These are phyloP conservation scores for Dictyostelium purpureum DNA, from an alignment of 78 protist species.

Conservation along the genomic window DNA sequence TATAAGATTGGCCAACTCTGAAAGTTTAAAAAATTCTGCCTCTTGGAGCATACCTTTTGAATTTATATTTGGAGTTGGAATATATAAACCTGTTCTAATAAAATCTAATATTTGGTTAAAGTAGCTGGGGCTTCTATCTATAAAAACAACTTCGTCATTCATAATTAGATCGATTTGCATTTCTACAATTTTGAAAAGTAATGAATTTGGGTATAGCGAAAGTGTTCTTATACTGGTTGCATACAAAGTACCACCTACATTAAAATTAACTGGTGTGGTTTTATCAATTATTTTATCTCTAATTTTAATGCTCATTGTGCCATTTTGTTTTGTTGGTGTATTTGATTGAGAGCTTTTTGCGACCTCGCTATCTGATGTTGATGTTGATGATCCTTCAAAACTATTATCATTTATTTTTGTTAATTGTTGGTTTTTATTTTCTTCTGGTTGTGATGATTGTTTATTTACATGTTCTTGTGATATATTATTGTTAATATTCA, in stretches of 20 bases:
- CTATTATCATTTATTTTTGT: not conserved
- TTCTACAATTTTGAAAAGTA: constrained; percentile 49
- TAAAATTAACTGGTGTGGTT: constrained; percentile 48
- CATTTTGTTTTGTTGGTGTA: not conserved
- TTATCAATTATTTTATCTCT: constrained; percentile 12
- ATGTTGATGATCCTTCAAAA: not conserved
- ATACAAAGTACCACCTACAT: constrained; percentile 71
- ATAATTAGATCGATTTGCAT: constrained; percentile 33
- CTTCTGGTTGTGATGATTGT: not conserved
- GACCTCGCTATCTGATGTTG: not conserved
- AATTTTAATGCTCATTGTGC: not conserved
- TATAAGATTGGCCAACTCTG: not conserved
- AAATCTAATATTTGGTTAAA: constrained; percentile 35
- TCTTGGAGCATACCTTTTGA: constrained; percentile 7
- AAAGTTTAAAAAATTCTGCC: constrained; percentile 24
- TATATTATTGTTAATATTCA: too few relatives aligned
- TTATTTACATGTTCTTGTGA: not conserved
- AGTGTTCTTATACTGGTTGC: constrained; percentile 27
- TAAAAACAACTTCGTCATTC: constrained; percentile 49
- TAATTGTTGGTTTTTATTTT: not conserved
- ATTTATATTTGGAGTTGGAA: not conserved
- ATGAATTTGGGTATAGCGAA: not conserved
- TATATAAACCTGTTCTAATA: constrained; percentile 12
- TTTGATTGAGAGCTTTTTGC: not conserved
- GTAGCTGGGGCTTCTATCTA: constrained; percentile 54